These are phyloP conservation scores for Nakazawaea ishiwadae DNA, from an alignment of 805 yeast genomes.

Conservation along the genomic window DNA sequence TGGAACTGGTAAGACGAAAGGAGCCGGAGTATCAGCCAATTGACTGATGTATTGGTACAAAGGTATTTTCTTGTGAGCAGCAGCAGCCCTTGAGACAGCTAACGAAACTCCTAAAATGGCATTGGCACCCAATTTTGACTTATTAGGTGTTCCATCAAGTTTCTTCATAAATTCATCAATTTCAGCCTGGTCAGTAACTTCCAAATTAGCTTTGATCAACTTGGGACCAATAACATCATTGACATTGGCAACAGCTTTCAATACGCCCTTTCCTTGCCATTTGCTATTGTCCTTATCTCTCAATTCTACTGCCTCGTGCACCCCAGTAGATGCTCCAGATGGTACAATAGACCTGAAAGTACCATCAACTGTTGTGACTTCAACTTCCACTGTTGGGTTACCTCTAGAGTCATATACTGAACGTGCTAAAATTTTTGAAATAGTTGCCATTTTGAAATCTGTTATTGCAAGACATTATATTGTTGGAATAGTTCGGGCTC, in stretches of 20 bases:
- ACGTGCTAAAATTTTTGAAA: slow-evolving; percentile 86
- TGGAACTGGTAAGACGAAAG: slow-evolving; percentile 97
- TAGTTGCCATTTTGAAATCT: too few species aligned
- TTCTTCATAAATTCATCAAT: slow-evolving; percentile 80
- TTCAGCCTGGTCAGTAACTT: slow-evolving; percentile 81
- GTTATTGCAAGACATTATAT: too few species aligned
- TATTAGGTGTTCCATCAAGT: slow-evolving; percentile 97
- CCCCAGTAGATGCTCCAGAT: slow-evolving; percentile 99
- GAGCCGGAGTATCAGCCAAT: slow-evolving; percentile 68
- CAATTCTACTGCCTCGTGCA: slow-evolving; percentile 96
- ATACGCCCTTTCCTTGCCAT: slow-evolving; percentile 99
- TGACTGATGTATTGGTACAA: slow-evolving; percentile 88
- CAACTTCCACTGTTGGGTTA: slow-evolving; percentile 99
- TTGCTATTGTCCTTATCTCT: slow-evolving; percentile 96
- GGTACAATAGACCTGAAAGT: slow-evolving; percentile 96
- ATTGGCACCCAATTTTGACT: slow-evolving; percentile 96
- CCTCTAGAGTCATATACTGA: slow-evolving; percentile 99
- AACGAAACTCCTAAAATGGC: slow-evolving; percentile 97
- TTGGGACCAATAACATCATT: slow-evolving; percentile 95
- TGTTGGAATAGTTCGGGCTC: too few species aligned
- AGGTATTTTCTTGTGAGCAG: slow-evolving; percentile 91
- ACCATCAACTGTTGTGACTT: slow-evolving; percentile 88
- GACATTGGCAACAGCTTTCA: slow-evolving; percentile 94
- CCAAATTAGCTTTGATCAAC: slow-evolving; percentile 70
- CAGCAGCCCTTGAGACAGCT: slow-evolving; percentile 97